phyloP scores from a whole-genome alignment of 2,329 filamentous ascomycete species.

The Epichloe gansuensis region DNA sequence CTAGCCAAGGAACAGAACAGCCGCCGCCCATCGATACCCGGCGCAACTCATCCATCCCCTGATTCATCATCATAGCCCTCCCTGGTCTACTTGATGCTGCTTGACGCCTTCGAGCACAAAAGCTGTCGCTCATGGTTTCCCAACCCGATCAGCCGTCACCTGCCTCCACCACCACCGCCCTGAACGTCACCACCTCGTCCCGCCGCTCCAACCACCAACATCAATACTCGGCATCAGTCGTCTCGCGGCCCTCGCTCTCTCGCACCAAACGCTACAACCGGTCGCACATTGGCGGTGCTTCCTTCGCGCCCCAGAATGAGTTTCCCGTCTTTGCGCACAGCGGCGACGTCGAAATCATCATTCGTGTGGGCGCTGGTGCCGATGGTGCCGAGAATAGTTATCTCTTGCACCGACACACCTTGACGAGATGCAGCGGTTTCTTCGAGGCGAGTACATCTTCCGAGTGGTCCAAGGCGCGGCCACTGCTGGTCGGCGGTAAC shows the following conservation, averaged over 20 bases:
- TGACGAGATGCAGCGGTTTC: constrained; percentile 85
- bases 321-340: constrained; percentile 85
- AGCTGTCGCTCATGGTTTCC: constrained; percentile 43
- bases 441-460: constrained; percentile 78
- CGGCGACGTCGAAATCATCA: constrained; percentile 83
- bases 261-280: constrained; percentile 63
- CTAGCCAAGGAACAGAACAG: too few relatives aligned
- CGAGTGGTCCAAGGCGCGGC: constrained; percentile 46
- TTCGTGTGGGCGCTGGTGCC: constrained; percentile 47
- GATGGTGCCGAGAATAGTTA: constrained; percentile 60
- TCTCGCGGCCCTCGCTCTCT: constrained; percentile 48
- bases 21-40: neutral
- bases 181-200: constrained; percentile 1
- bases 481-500: constrained; percentile 19
- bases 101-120: neutral
- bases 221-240: constrained; percentile 32
- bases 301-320: constrained; percentile 68
- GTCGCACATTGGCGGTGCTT: constrained; percentile 63
- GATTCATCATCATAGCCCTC: neutral
- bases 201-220: neutral
- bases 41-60: neutral
- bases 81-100: neutral
- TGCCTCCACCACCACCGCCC: constrained; percentile 2
- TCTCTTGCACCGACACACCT: constrained; percentile 73
- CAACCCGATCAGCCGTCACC: constrained; percentile 36